A percentile compares a stretch with the other conserved stretches of the same genome.
Conservation (phyloP, 768 basidiomycete species). For the Mycena albidolilacea region DNA sequence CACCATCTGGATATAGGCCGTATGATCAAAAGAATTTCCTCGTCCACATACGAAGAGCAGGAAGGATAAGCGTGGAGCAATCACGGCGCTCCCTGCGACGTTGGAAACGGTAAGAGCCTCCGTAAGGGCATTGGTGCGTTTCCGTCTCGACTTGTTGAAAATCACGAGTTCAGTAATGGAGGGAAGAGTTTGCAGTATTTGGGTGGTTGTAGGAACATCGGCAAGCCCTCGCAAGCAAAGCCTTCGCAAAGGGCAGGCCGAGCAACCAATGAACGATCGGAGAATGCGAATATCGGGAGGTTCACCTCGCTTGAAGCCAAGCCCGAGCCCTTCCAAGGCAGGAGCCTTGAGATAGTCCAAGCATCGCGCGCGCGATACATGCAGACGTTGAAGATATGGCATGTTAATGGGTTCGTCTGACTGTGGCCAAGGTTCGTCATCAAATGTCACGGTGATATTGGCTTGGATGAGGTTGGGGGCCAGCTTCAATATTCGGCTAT, state of each 20-base stretch:
- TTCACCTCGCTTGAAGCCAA: background rate
- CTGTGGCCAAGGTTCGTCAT: background rate
- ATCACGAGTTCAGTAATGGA: too few species aligned
- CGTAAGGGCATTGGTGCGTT: too few species aligned
- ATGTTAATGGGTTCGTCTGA: background rate
- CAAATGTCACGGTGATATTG: background rate
- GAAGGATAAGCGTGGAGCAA: too few species aligned
- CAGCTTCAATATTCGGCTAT: background rate
- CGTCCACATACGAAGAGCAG: too few species aligned
- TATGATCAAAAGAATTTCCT: too few species aligned
- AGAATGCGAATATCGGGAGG: background rate
- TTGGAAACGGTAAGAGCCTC: too few species aligned
- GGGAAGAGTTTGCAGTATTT: too few species aligned
- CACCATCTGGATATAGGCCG: too few species aligned
- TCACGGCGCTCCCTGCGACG: too few species aligned
- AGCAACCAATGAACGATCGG: background rate
- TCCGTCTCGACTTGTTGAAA: too few species aligned
- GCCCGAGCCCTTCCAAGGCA: background rate
- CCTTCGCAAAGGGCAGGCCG: background rate
- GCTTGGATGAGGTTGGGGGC: conserved; percentile 13
- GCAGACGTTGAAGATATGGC: background rate
- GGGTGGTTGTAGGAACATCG: too few species aligned
- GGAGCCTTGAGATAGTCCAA: conserved; percentile 2
- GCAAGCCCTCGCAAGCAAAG: too few species aligned
- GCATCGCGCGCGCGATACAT: background rate